Evolutionary conservation across 169 alveolate species (phyloP).

Genomic region (Theileria annulata): DNA sequence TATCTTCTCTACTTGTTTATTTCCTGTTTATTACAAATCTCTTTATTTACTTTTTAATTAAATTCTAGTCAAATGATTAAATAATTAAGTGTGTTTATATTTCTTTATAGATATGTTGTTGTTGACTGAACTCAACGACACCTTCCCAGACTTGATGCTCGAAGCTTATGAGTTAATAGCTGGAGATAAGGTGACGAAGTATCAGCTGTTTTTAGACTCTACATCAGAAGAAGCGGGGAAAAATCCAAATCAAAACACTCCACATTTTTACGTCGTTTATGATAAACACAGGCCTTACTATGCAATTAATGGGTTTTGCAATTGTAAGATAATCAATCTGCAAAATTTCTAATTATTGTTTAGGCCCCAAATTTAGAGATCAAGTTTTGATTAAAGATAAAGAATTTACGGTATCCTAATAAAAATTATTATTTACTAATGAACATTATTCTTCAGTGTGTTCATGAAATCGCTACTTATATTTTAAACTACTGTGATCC

Average conservation of each 20-base stretch:
- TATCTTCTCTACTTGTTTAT: background rate
- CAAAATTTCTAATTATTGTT: background rate
- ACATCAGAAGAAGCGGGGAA: constrained; percentile 13
- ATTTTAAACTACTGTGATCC: constrained; percentile 30
- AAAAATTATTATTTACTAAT: background rate
- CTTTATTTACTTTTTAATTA: background rate
- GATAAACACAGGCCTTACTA: constrained; percentile 21
- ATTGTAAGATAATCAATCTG: constrained; percentile 22
- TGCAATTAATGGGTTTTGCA: constrained; percentile 45
- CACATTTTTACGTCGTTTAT: constrained; percentile 25
- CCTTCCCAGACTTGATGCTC: constrained; percentile 7
- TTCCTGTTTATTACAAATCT: background rate
- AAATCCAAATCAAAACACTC: background rate
- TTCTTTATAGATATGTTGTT: constrained; percentile 26
- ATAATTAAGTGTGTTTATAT: background rate
- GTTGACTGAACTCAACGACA: constrained; percentile 35
- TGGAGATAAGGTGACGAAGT: constrained; percentile 20
- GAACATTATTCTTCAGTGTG: constrained; percentile 18
- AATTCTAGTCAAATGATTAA: background rate
- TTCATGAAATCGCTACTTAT: constrained; percentile 45
- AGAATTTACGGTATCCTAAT: constrained; percentile 48
- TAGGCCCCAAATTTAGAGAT: constrained; percentile 42
- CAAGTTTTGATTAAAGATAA: constrained; percentile 32
- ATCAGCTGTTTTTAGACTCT: background rate
- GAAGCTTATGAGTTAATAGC: constrained; percentile 27